phyloP scores from a whole-genome alignment of 176 grass and related monocot species.

The Musa itinerans region DNA sequence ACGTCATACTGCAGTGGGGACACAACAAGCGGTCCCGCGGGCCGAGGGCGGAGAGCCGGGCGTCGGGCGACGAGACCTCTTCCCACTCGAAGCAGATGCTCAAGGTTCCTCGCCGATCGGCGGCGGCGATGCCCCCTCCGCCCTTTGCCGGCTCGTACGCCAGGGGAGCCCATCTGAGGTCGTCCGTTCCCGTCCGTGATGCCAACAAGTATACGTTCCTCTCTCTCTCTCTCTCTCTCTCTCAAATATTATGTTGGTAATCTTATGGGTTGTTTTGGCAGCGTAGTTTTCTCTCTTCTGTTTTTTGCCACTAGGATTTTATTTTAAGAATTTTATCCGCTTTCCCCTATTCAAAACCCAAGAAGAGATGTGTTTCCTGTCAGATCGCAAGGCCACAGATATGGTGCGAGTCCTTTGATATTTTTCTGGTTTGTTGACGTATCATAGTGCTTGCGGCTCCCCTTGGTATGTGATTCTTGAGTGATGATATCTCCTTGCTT shows the following conservation, averaged over 20 bases:
- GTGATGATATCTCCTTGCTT: too few species aligned
- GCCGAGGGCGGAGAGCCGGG: conserved; percentile 29
- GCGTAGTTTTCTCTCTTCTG: too few species aligned
- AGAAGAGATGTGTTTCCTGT: too few species aligned
- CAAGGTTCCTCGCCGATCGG: conserved; percentile 41
- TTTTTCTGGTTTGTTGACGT: too few species aligned
- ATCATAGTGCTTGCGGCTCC: too few species aligned
- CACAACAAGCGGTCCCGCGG: conserved; percentile 62
- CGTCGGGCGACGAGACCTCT: conserved; percentile 10
- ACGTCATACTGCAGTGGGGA: conserved; percentile 64
- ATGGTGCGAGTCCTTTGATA: too few species aligned
- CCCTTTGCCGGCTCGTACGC: conserved; percentile 22
- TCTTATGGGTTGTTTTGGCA: too few species aligned
- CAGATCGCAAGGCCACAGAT: too few species aligned
- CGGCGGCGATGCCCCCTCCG: conserved; percentile 26
- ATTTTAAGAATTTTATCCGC: too few species aligned
- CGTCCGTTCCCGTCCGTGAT: conserved; percentile 7
- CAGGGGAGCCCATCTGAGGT: conserved; percentile 34
- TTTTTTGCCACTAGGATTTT: too few species aligned
- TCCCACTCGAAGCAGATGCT: conserved; percentile 21
- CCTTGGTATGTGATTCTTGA: too few species aligned
- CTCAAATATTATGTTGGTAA: background rate
- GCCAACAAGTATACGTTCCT: background rate
- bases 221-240: background rate
- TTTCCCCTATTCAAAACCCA: too few species aligned